Evolutionary conservation across 495 filamentous ascomycete genomes (phyloP).

Genomic region (Aspergillus campestris): DNA sequence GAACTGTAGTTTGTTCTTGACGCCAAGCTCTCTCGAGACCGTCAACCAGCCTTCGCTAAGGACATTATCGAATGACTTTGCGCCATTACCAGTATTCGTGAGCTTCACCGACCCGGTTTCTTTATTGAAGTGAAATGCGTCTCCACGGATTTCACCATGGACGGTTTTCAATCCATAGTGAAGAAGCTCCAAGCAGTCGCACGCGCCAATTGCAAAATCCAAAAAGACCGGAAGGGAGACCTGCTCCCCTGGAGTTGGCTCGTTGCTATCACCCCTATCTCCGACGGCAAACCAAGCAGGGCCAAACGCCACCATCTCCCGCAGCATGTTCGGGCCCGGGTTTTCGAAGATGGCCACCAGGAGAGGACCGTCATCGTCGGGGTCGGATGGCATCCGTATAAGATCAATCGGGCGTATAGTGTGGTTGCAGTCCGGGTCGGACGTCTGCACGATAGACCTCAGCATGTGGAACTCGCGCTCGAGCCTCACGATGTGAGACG

Average conservation of each 20-base stretch:
- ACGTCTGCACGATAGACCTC: slow-evolving; percentile 57
- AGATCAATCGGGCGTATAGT: slow-evolving; percentile 70
- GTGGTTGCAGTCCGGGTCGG: slow-evolving; percentile 65
- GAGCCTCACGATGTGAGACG: slow-evolving; percentile 67
- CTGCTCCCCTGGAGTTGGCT: slow-evolving; percentile 44
- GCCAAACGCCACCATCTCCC: slow-evolving; percentile 63
- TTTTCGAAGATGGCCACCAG: slow-evolving; percentile 70
- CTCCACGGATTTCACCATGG: slow-evolving; percentile 78
- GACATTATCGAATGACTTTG: slow-evolving; percentile 79
- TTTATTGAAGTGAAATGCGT: slow-evolving; percentile 76
- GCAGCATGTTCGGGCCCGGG: slow-evolving; percentile 66
- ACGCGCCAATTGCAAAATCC: slow-evolving; percentile 80
- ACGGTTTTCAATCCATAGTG: slow-evolving; percentile 77
- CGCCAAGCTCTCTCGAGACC: slow-evolving; percentile 67
- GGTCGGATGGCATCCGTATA: slow-evolving; percentile 52
- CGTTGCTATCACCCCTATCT: slow-evolving; percentile 41
- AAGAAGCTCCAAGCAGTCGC: slow-evolving; percentile 74
- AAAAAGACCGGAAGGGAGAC: slow-evolving; percentile 67
- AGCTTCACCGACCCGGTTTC: slow-evolving; percentile 64
- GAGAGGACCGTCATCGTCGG: slow-evolving; percentile 55
- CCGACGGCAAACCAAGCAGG: slow-evolving; percentile 59
- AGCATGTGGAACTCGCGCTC: slow-evolving; percentile 79
- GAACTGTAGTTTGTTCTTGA: slow-evolving; percentile 76
- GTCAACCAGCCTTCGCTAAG: slow-evolving; percentile 77
- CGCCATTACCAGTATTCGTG: slow-evolving; percentile 74